Evolutionary conservation across 176 grass and related monocot species (phyloP), one percentile per base, ranked within the genome.

Genomic region (Elymus sibiricus): DNA sequence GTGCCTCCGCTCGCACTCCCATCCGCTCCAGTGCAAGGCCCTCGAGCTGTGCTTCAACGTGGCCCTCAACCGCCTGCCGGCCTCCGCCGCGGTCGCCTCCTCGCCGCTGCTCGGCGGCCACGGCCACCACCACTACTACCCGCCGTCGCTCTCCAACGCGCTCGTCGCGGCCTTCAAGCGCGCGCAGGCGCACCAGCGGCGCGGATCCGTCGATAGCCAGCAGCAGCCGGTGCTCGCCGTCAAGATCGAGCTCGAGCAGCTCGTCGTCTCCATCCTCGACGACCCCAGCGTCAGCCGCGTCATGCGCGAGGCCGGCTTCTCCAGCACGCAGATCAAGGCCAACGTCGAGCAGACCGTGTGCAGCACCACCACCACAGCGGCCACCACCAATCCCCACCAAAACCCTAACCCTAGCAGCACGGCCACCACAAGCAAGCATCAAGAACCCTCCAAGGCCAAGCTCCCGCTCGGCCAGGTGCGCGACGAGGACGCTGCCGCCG

Each of bases 21-120:
- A 94, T 78, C 97, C 97, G 63, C 93, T 98, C 24, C 94, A 94
- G 90, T 98, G 92, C 90, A 95, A 95, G 87, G 97, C 97, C 3
- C 92, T 98, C 17, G 97, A 98, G 88, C 92, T 98, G 15, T 98
- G 97, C 86, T 98, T 98, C 80, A 98, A 96, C 82, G 97, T 98
- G 21, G 94, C 97, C 59, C 88, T 98, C 67, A 95, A 96, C 82
- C 94, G 97, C 15, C 89, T 96, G 25, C 94, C 94, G 3, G 92
- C 93, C 40, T 93, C 97, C 1, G 71, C 92, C 0, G 77, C 83
- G 11, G 89, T 84, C 8, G 74, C 89, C 62, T 70, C 92, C 28
- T 85, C 87, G 64, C 87, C 92, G 74, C 77, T 90, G 76, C 79
- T 94, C 9, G 60, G 78, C 34, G 81, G 87, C 16, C 91, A 87